phyloP scores from a whole-genome alignment of 192 early-diverging fungal species.

The Coemansia sp. region DNA sequence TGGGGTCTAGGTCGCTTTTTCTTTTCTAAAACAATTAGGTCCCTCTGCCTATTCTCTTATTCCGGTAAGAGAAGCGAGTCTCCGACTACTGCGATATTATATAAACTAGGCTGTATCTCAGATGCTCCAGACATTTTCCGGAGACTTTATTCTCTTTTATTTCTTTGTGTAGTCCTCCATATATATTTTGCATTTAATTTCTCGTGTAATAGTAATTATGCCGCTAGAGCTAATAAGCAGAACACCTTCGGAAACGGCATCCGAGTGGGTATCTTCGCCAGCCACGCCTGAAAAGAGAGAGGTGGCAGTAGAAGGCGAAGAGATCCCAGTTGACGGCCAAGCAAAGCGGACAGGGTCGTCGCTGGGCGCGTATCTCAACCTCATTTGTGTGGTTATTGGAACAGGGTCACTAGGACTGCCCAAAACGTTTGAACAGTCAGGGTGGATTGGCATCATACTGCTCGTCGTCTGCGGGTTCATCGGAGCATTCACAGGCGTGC shows the following conservation, averaged over 20 bases:
- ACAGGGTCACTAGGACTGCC: constrained; percentile 77
- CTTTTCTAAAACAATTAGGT: neutral
- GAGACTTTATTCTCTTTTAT: constrained; percentile 1
- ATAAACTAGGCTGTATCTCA: neutral
- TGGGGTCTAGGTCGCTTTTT: neutral
- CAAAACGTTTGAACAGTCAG: constrained; percentile 65
- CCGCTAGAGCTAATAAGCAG: constrained; percentile 2
- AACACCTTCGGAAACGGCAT: neutral
- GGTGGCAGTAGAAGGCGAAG: neutral
- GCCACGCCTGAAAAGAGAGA: constrained; percentile 6
- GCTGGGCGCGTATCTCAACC: constrained; percentile 58
- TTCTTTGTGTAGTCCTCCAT: neutral
- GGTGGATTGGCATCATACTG: constrained; percentile 72
- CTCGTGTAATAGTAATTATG: neutral
- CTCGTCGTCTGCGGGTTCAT: constrained; percentile 66
- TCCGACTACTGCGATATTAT: constrained; percentile 1
- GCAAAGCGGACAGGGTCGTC: constrained; percentile 52
- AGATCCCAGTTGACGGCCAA: constrained; percentile 17
- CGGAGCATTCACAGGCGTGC: constrained; percentile 67
- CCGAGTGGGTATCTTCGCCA: constrained; percentile 3
- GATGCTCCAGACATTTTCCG: neutral
- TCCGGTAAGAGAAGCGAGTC: neutral
- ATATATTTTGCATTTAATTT: neutral
- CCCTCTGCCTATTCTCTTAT: neutral
- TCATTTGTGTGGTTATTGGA: constrained; percentile 72